These are phyloP conservation scores for Ophiostoma himal-ulmi DNA, from an alignment of 2,329 filamentous ascomycete genomes.

Conservation along the genomic window DNA sequence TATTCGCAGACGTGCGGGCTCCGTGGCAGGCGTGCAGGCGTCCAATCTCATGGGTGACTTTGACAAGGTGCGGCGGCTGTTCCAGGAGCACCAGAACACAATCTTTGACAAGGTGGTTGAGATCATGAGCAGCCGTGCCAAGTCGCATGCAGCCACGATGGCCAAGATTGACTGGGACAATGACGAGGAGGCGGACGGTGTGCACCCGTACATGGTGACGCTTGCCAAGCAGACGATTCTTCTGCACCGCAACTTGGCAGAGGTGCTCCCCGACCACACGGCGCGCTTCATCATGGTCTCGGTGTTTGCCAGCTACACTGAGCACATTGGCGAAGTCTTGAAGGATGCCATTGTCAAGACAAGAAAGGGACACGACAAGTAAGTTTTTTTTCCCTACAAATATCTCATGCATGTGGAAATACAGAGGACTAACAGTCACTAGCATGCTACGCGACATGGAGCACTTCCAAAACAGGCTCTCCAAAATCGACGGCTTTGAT, in stretches of 20 bases:
- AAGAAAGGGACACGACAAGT: conserved; percentile 65
- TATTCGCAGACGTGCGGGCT: conserved; percentile 65
- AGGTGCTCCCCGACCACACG: conserved; percentile 70
- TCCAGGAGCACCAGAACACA: conserved; percentile 82
- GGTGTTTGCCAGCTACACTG: conserved; percentile 75
- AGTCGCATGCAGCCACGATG: conserved; percentile 68
- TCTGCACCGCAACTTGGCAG: conserved; percentile 74
- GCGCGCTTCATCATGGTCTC: conserved; percentile 79
- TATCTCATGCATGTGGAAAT: not conserved
- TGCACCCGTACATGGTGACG: conserved; percentile 77
- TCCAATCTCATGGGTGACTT: conserved; percentile 70
- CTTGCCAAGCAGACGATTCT: conserved; percentile 80
- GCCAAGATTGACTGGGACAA: conserved; percentile 69
- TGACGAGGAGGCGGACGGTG: conserved; percentile 32
- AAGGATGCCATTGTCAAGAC: conserved; percentile 59
- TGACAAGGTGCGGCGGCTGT: conserved; percentile 75
- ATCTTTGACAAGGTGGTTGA: conserved; percentile 92
- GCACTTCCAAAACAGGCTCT: conserved; percentile 62
- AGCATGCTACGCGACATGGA: conserved; percentile 75
- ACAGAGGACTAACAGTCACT: not conserved
- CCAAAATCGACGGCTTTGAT: conserved; percentile 72
- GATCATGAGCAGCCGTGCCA: conserved; percentile 77
- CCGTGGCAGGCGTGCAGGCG: conserved; percentile 35
- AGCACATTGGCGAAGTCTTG: conserved; percentile 70
- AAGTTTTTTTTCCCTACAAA: conserved; percentile 32